phyloP scores from a whole-genome alignment of 805 yeast genomes.

The Blastobotrys americana region DNA sequence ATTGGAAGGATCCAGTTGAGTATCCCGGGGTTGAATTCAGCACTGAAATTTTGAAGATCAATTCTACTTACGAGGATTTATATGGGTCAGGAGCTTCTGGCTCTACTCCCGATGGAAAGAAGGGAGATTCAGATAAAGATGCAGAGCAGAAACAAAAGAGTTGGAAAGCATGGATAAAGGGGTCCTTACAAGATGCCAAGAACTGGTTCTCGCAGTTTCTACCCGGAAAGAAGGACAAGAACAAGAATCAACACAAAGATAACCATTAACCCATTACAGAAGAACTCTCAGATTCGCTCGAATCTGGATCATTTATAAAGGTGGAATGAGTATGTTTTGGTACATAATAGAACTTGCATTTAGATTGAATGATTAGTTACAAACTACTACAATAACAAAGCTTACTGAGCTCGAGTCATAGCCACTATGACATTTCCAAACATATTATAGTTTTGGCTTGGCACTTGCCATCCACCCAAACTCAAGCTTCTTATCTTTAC shows the following conservation, averaged over 20 bases:
- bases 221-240: slow-evolving; percentile 2
- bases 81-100: slow-evolving; percentile 8
- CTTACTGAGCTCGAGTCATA: too few relatives aligned
- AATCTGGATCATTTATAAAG: not conserved
- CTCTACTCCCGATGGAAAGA: too few relatives aligned
- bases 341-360: too few relatives aligned
- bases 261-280: too few relatives aligned
- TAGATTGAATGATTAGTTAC: too few relatives aligned
- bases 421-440: too few relatives aligned
- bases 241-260: not conserved
- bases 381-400: not conserved
- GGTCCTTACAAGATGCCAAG: slow-evolving; percentile 10
- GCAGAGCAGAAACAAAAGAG: too few relatives aligned
- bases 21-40: slow-evolving; percentile 31
- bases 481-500: slow-evolving; percentile 45
- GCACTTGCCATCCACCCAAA: slow-evolving; percentile 66
- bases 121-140: too few relatives aligned
- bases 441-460: slow-evolving; percentile 29
- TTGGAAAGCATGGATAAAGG: slow-evolving; percentile 11
- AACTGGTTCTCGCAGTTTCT: slow-evolving; percentile 14
- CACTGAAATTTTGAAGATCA: slow-evolving; percentile 21
- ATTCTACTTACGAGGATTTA: slow-evolving; percentile 27
- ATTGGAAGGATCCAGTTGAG: slow-evolving; percentile 21
- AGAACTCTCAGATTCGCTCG: too few relatives aligned
- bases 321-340: not conserved